Conservation (phyloP, 257 asterid species). For the Oldenlandia corymbosa region DNA sequence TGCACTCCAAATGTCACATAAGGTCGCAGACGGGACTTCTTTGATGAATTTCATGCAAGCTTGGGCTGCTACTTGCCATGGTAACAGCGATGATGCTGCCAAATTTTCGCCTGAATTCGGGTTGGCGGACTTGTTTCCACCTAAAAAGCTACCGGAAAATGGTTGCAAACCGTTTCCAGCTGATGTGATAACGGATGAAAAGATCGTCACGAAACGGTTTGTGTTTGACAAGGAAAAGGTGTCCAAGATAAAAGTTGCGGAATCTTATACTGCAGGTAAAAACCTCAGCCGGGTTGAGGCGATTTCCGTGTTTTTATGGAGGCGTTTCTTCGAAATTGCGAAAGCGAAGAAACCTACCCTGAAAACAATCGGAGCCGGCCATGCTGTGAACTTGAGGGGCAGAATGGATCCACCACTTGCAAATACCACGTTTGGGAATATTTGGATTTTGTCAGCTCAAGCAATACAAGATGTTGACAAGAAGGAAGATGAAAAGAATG, state of each 20-base stretch:
- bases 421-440: conserved; percentile 14
- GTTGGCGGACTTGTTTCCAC: too few relatives aligned
- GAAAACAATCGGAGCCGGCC: neutral
- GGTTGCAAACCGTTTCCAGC: too few relatives aligned
- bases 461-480: too few relatives aligned
- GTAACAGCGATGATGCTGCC: conserved; percentile 3
- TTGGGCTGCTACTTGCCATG: neutral
- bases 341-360: neutral
- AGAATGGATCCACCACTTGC: neutral
- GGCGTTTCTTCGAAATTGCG: conserved; percentile 5
- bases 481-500: too few relatives aligned
- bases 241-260: neutral
- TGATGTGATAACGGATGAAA: neutral
- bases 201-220: conserved; percentile 9
- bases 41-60: neutral
- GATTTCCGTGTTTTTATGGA: conserved; percentile 19
- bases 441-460: neutral
- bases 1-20: neutral
- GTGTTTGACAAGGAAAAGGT: conserved; percentile 8
- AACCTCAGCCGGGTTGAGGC: conserved; percentile 23
- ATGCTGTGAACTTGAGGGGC: conserved; percentile 33
- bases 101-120: neutral
- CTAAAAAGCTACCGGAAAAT: too few relatives aligned
- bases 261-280: neutral
- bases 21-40: neutral